A percentile compares a stretch with the other conserved stretches of the same genome.
Evolutionary conservation across 2,329 filamentous ascomycete genomes (phyloP).

Genomic region (Sordariomycetes sp.): DNA sequence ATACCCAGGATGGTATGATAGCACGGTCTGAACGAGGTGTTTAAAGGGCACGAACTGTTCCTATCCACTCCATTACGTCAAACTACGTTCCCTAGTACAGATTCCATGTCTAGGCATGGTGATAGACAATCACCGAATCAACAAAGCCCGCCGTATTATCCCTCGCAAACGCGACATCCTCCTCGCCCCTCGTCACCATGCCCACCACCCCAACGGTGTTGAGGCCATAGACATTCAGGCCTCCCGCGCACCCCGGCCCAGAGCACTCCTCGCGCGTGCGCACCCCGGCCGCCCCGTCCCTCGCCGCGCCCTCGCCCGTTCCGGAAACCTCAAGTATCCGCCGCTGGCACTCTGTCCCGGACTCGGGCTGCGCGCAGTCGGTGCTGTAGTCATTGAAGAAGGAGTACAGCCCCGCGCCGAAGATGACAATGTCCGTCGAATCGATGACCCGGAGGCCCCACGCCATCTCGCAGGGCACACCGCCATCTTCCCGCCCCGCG

Average conservation of each 20-base stretch:
- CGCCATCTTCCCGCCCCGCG: slow-evolving; percentile 12
- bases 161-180: slow-evolving; percentile 17
- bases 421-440: slow-evolving; percentile 39
- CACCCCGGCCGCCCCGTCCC: not conserved
- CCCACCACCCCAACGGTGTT: slow-evolving; percentile 27
- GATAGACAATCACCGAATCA: slow-evolving; percentile 18
- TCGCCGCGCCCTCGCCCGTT: slow-evolving; percentile 8
- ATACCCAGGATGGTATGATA: not conserved
- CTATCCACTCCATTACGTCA: not conserved
- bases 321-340: slow-evolving; percentile 21
- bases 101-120: not conserved
- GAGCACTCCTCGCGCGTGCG: not conserved
- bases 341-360: slow-evolving; percentile 30
- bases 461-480: slow-evolving; percentile 35
- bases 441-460: slow-evolving; percentile 53
- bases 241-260: not conserved
- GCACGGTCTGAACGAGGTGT: too few relatives aligned
- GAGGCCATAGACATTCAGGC: slow-evolving; percentile 23
- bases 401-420: slow-evolving; percentile 53
- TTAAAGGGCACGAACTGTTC: too few relatives aligned
- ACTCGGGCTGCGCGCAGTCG: slow-evolving; percentile 26
- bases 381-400: slow-evolving; percentile 54
- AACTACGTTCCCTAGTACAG: not conserved
- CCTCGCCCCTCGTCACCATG: slow-evolving; percentile 24
- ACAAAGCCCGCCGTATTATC: slow-evolving; percentile 25